Percentiles rank a stretch among this genome's conserved stretches.
phyloP scores from a whole-genome alignment of 2,329 filamentous ascomycete genomes.

The Helicocarpus griseus region DNA sequence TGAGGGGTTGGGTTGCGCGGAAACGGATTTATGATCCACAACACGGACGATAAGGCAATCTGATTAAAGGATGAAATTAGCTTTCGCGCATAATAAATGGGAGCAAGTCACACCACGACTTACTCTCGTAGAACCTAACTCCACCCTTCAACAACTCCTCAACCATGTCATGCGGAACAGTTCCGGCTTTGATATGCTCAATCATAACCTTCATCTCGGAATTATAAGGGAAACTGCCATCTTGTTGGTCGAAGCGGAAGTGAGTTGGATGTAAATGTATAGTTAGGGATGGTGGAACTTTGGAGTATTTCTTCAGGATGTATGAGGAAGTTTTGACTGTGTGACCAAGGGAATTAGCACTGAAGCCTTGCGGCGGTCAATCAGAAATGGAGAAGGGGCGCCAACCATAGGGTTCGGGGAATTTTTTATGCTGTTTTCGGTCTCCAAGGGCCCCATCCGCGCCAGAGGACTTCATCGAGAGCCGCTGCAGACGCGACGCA shows the following conservation, averaged over 20 bases:
- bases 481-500: constrained; percentile 23
- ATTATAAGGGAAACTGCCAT: constrained; percentile 83
- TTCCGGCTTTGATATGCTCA: constrained; percentile 65
- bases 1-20: constrained; percentile 48
- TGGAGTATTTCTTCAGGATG: constrained; percentile 71
- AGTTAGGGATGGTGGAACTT: constrained; percentile 67
- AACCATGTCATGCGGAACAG: constrained; percentile 81
- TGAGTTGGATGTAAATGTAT: constrained; percentile 77
- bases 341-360: constrained; percentile 16
- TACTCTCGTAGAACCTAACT: constrained; percentile 81
- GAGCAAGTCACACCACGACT: constrained; percentile 1
- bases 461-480: constrained; percentile 23
- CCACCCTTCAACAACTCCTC: constrained; percentile 62
- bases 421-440: constrained; percentile 27
- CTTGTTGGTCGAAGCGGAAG: constrained; percentile 88
- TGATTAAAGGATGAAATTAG: constrained; percentile 18
- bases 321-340: constrained; percentile 64
- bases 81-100: constrained; percentile 1
- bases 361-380: constrained; percentile 9
- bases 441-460: constrained; percentile 19
- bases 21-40: constrained; percentile 70
- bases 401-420: constrained; percentile 39
- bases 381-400: constrained; percentile 4
- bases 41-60: constrained; percentile 85
- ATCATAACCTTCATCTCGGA: constrained; percentile 80